phyloP scores from a whole-genome alignment of 306 rosid species.

The Hippophae tibetana region DNA sequence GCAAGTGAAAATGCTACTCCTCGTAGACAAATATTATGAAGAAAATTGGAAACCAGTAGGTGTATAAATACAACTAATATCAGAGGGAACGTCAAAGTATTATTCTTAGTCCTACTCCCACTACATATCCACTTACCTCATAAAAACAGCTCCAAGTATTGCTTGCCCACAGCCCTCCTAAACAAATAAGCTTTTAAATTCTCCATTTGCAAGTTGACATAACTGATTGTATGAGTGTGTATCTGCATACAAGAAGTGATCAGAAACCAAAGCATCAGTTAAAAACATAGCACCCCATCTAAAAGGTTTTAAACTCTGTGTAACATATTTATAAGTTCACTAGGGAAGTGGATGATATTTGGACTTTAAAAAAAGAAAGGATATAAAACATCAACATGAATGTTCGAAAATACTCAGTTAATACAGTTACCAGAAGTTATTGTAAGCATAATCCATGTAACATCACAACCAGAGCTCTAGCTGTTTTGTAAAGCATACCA shows the following conservation, averaged over 20 bases:
- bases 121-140: neutral
- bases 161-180: neutral
- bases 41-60: too few relatives aligned
- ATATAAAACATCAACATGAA: neutral
- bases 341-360: too few relatives aligned
- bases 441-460: neutral
- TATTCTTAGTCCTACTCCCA: neutral
- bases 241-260: slow-evolving; percentile 29
- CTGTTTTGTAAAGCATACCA: slow-evolving; percentile 27
- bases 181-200: slow-evolving; percentile 44
- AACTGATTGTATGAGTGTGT: slow-evolving; percentile 44
- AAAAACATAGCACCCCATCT: neutral
- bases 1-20: too few relatives aligned
- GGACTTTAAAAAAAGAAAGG: neutral
- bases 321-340: too few relatives aligned
- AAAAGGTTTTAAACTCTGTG: too few relatives aligned
- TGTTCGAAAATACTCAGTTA: neutral
- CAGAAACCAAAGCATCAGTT: neutral
- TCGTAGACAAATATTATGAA: too few relatives aligned
- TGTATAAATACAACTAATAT: too few relatives aligned
- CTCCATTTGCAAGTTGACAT: slow-evolving; percentile 64
- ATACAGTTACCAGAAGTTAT: neutral
- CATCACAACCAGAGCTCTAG: neutral
- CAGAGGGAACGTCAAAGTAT: too few relatives aligned
- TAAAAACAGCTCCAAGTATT: neutral